phyloP scores from a whole-genome alignment of 495 filamentous ascomycete genomes.

The Chaetomium fimeti region DNA sequence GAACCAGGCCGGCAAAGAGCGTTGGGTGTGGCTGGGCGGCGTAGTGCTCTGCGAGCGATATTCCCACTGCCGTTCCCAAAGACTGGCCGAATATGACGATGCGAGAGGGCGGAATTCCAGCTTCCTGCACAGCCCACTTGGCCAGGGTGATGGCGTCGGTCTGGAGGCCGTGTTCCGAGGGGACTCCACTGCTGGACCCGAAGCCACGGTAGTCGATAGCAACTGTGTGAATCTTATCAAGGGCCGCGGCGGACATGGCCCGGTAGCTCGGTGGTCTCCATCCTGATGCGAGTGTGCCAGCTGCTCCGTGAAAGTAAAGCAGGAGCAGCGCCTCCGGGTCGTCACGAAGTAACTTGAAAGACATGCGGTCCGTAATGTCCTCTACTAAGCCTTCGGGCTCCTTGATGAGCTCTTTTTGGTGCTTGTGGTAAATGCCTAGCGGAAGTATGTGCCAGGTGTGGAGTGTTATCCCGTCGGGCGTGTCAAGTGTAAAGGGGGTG shows the following conservation, averaged over 20 bases:
- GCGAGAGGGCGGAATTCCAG: constrained; percentile 61
- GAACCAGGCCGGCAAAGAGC: constrained; percentile 65
- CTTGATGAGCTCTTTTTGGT: constrained; percentile 53
- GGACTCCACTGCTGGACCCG: constrained; percentile 71
- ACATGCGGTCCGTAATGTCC: constrained; percentile 51
- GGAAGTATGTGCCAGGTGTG: constrained; percentile 73
- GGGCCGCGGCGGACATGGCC: constrained; percentile 54
- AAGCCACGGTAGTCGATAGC: constrained; percentile 87
- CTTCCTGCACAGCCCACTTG: constrained; percentile 64
- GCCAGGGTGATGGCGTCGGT: constrained; percentile 70
- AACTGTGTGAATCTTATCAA: constrained; percentile 54
- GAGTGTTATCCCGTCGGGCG: constrained; percentile 54
- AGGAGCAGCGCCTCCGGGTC: constrained; percentile 60
- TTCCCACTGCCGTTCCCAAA: constrained; percentile 78
- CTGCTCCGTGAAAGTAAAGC: constrained; percentile 58
- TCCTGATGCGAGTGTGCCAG: constrained; percentile 62
- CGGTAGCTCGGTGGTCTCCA: constrained; percentile 62
- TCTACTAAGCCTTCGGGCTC: constrained; percentile 44
- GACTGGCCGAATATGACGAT: constrained; percentile 85
- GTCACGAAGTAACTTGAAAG: constrained; percentile 56
- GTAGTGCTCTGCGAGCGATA: constrained; percentile 55
- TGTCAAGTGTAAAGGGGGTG: constrained; percentile 60
- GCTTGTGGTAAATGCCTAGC: constrained; percentile 55
- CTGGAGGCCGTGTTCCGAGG: constrained; percentile 77
- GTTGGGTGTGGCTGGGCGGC: constrained; percentile 28